A percentile compares a stretch with the other conserved stretches of the same genome.
Conservation (phyloP, 1,284 basidiomycete genomes). For the Xanthoconium separans region DNA sequence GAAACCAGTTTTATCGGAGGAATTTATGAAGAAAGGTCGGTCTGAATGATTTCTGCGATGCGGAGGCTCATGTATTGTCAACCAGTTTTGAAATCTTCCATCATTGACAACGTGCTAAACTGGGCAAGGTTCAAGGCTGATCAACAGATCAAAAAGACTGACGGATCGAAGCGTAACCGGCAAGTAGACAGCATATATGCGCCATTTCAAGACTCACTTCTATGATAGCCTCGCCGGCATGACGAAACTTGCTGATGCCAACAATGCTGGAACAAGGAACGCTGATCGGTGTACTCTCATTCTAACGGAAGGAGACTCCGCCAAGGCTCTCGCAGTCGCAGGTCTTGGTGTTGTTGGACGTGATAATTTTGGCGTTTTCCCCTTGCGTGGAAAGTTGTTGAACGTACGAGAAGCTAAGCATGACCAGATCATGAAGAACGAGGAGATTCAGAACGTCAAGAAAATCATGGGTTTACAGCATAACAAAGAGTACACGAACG, state of each 20-base stretch:
- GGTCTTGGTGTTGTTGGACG: slow-evolving; percentile 94
- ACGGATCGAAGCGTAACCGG: slow-evolving; percentile 92
- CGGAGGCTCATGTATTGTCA: slow-evolving; percentile 11
- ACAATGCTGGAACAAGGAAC: slow-evolving; percentile 90
- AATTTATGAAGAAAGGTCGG: slow-evolving; percentile 94
- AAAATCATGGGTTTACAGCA: slow-evolving; percentile 97
- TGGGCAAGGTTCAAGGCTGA: slow-evolving; percentile 99
- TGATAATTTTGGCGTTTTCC: slow-evolving; percentile 97
- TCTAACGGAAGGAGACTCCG: slow-evolving; percentile 98
- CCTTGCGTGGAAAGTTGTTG: slow-evolving; percentile 93
- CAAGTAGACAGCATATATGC: slow-evolving; percentile 32
- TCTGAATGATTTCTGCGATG: not conserved
- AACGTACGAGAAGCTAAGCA: slow-evolving; percentile 98
- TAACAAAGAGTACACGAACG: slow-evolving; percentile 82
- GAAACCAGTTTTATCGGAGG: slow-evolving; percentile 81
- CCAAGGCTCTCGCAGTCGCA: slow-evolving; percentile 94
- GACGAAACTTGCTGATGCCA: slow-evolving; percentile 94
- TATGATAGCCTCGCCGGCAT: slow-evolving; percentile 79
- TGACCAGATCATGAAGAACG: slow-evolving; percentile 97
- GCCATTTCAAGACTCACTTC: not conserved
- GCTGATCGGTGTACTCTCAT: slow-evolving; percentile 92
- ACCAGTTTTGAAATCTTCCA: slow-evolving; percentile 84
- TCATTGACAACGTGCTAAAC: slow-evolving; percentile 90
- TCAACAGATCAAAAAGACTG: slow-evolving; percentile 93
- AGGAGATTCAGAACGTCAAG: slow-evolving; percentile 96